Percentiles rank a stretch among this genome's conserved stretches.
phyloP scores from a whole-genome alignment of 176 grass and related monocot species.

The Phyllostachys edulis region DNA sequence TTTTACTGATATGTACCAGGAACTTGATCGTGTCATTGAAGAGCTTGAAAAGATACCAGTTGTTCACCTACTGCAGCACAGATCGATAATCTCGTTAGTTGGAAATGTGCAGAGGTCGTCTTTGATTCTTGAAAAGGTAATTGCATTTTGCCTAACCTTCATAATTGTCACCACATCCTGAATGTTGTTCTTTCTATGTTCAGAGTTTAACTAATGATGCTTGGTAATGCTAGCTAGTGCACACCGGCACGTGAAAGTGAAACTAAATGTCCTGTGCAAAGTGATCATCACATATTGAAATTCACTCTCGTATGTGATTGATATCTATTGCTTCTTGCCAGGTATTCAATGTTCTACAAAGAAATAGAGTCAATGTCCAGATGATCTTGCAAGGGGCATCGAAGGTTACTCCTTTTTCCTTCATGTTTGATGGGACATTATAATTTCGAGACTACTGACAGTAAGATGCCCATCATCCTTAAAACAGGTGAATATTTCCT shows the following conservation, averaged over 20 bases:
- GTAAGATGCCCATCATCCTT: background rate
- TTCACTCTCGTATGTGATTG: background rate
- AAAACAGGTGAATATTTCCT: constrained; percentile 64
- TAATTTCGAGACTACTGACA: background rate
- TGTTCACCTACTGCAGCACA: constrained; percentile 61
- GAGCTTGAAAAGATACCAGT: constrained; percentile 71
- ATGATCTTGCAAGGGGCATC: constrained; percentile 78
- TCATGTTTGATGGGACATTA: background rate
- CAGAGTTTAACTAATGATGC: background rate
- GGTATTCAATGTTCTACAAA: constrained; percentile 59
- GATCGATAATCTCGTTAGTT: constrained; percentile 64
- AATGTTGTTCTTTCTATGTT: background rate
- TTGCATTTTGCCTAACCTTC: background rate
- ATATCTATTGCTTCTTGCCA: background rate
- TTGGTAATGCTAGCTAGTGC: background rate
- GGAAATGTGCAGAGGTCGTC: constrained; percentile 65
- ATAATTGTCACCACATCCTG: background rate
- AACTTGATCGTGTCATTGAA: constrained; percentile 60
- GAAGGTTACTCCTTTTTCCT: constrained; percentile 46
- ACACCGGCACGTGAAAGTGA: background rate
- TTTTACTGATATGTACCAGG: constrained; percentile 29
- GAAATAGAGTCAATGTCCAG: constrained; percentile 57
- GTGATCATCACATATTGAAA: background rate
- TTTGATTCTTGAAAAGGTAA: constrained; percentile 67
- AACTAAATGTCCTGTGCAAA: background rate